A percentile compares a stretch with the other conserved stretches of the same genome.
Evolutionary conservation across 306 rosid species (phyloP).

Genomic region (Lathyrus tuberosus): DNA sequence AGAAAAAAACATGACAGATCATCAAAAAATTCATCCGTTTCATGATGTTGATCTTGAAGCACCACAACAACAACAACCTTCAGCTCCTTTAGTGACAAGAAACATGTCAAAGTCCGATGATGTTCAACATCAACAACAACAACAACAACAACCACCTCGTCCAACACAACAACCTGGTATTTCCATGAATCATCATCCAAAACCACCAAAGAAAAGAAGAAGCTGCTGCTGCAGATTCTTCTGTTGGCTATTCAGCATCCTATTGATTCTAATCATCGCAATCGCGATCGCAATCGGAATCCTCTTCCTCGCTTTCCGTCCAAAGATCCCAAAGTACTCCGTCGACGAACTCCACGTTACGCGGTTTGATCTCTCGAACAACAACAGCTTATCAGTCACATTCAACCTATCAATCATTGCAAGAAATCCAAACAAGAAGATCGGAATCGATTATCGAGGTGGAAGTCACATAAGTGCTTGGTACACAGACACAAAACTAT

Average conservation of each 20-base stretch:
- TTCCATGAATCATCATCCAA: constrained; percentile 44
- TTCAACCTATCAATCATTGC: constrained; percentile 66
- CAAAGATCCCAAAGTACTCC: constrained; percentile 55
- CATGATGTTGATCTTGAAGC: constrained; percentile 57
- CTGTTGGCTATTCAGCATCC: constrained; percentile 40
- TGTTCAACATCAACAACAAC: not conserved
- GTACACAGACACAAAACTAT: constrained; percentile 55
- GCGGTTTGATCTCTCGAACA: constrained; percentile 37
- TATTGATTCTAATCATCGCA: constrained; percentile 39
- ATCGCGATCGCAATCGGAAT: constrained; percentile 43
- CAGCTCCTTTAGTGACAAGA: constrained; percentile 63
- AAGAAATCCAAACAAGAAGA: constrained; percentile 72
- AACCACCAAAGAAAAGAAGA: constrained; percentile 66
- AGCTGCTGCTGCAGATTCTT: constrained; percentile 43
- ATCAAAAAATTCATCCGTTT: constrained; percentile 70
- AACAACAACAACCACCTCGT: not conserved
- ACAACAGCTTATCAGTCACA: constrained; percentile 49
- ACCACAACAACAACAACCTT: constrained; percentile 46
- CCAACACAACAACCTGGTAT: constrained; percentile 17
- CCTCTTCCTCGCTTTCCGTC: constrained; percentile 45
- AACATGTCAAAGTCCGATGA: constrained; percentile 61
- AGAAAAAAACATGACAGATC: constrained; percentile 57
- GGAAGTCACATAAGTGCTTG: constrained; percentile 71
- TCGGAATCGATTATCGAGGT: constrained; percentile 74
- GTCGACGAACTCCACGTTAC: constrained; percentile 52